Evolutionary conservation across 768 basidiomycete genomes (phyloP).

Genomic region (Hygrocybe punicea): DNA sequence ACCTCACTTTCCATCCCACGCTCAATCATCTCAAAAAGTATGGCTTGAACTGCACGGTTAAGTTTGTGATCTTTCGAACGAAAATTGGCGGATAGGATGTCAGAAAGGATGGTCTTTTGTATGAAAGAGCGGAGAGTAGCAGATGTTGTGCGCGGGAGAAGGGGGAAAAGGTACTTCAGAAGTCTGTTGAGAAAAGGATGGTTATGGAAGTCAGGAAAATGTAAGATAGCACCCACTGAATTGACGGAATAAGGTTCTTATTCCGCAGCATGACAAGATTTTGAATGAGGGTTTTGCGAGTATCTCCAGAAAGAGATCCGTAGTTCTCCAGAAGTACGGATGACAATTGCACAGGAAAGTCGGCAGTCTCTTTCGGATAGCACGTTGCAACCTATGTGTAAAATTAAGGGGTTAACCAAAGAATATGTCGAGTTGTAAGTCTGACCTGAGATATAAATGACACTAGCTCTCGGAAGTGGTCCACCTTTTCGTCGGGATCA

Average conservation of each 20-base stretch:
- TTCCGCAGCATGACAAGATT: conserved; percentile 92
- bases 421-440: conserved; percentile 7
- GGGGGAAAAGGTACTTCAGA: conserved; percentile 86
- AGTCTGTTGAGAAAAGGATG: conserved; percentile 50
- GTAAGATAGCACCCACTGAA: conserved; percentile 60
- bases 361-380: conserved; percentile 87
- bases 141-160: conserved; percentile 91
- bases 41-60: conserved; percentile 91
- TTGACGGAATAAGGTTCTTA: conserved; percentile 86
- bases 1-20: conserved; percentile 83
- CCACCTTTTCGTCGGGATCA: conserved; percentile 79
- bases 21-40: conserved; percentile 95
- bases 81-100: conserved; percentile 86
- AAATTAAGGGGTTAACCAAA: not conserved
- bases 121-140: conserved; percentile 79
- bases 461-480: conserved; percentile 83
- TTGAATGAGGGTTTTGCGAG: conserved; percentile 79
- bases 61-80: conserved; percentile 91
- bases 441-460: conserved; percentile 83
- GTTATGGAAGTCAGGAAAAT: conserved; percentile 1
- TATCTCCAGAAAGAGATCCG: conserved; percentile 71
- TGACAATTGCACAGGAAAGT: conserved; percentile 79
- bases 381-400: conserved; percentile 72
- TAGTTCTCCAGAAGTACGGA: conserved; percentile 76
- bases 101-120: conserved; percentile 88